Evolutionary conservation across 345 rosid genomes (phyloP).

Genomic region (Syzygium aqueum): DNA sequence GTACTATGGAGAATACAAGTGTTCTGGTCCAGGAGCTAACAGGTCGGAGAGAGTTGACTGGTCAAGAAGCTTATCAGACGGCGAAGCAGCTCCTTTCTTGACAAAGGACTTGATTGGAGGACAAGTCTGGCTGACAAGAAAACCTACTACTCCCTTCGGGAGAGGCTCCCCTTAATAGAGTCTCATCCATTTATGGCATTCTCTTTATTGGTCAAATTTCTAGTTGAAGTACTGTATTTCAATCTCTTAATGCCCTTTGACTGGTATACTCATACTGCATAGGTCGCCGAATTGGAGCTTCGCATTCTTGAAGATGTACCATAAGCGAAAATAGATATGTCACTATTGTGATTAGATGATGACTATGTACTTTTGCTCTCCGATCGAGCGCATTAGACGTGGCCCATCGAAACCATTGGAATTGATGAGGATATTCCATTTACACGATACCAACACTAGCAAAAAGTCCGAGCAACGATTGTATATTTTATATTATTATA

Average conservation of each 20-base stretch:
- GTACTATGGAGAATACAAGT: constrained; percentile 35
- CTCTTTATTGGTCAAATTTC: background rate
- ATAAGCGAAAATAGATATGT: background rate
- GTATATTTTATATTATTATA: too few species aligned
- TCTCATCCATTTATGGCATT: background rate
- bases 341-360: background rate
- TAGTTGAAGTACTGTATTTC: background rate
- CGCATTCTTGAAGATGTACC: background rate
- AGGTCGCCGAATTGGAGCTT: background rate
- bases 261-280: background rate
- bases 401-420: too few species aligned
- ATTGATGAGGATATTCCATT: too few species aligned
- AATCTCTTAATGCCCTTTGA: background rate
- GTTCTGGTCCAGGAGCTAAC: constrained; percentile 38
- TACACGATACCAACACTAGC: too few species aligned
- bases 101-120: constrained; percentile 28
- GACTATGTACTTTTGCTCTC: background rate
- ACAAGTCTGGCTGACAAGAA: constrained; percentile 18
- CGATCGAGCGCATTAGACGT: background rate
- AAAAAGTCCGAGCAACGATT: too few species aligned
- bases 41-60: constrained; percentile 31
- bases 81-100: constrained; percentile 27
- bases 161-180: background rate
- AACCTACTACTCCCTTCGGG: background rate
- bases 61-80: constrained; percentile 29